Conservation (phyloP, 306 rosid species). For the Trichosanthes cucumerina region DNA sequence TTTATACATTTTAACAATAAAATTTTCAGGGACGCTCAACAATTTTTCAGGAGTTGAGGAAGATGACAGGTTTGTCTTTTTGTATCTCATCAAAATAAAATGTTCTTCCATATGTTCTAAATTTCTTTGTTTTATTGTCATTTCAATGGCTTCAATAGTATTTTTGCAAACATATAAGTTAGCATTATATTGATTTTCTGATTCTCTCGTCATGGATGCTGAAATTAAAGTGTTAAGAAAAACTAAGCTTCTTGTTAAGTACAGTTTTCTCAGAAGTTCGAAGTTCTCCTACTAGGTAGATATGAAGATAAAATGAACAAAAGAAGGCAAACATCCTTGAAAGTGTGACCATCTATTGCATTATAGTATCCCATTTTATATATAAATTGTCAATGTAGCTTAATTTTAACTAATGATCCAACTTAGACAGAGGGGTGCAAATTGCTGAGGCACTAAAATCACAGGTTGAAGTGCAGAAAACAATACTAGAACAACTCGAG, state of each 20-base stretch:
- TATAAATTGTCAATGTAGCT: neutral
- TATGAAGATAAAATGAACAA: neutral
- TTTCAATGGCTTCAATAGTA: neutral
- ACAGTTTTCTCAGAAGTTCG: neutral
- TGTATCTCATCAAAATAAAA: neutral
- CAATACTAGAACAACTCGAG: slow-evolving; percentile 81
- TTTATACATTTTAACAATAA: slow-evolving; percentile 36
- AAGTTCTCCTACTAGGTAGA: neutral
- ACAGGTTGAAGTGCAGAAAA: slow-evolving; percentile 68
- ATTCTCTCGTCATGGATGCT: neutral
- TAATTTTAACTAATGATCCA: slow-evolving; percentile 15
- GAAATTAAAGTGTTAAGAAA: neutral
- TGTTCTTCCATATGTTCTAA: neutral
- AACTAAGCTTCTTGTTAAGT: neutral
- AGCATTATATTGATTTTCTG: neutral
- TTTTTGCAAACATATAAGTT: neutral
- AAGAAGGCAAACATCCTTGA: neutral
- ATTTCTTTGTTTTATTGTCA: neutral
- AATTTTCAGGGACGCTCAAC: slow-evolving; percentile 30
- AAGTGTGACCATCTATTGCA: neutral
- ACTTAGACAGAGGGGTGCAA: slow-evolving; percentile 44
- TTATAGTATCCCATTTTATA: neutral
- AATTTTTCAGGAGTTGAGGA: slow-evolving; percentile 34
- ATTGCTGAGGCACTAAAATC: slow-evolving; percentile 46
- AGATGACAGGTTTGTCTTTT: slow-evolving; percentile 42